Base-by-base conservation (phyloP, 2,329 filamentous ascomycete genomes). In the Dactylonectria estremocensis region DNA sequence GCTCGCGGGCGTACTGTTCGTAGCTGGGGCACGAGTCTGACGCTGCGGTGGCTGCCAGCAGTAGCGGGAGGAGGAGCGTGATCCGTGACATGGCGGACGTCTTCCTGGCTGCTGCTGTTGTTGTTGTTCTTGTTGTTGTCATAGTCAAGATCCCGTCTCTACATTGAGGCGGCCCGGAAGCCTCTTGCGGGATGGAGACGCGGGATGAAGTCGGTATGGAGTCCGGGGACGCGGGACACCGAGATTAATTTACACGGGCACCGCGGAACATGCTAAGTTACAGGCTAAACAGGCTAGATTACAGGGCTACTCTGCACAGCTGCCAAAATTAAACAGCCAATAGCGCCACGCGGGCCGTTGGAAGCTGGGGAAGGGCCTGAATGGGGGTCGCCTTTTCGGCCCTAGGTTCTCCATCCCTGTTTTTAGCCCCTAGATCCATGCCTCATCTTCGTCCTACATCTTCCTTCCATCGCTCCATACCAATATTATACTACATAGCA, bases 11-110 rank as follows among this genome's bases (percentile, higher is more conserved):
- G 56, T 81, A 82, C 56, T 76, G 62, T 55, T 79, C 78, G 64
- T 79, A 83, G 48, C 76, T 75, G 28, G 80, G 81, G 60, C 81
- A 83, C 22, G 76, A 67, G 24, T 75, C 68, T 20, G 74, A 73
- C 16, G 73, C 72, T 14, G 67, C 70, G 18, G 71, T 69, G n/a
- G 69, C 55, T 28, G 67, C 67, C 13, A 59, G 66, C 18, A 69
- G 48, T 35, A 68, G 59, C 18, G 71, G 13, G n/a, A 67, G 18
- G 5, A 48, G 22, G 13, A 69, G 2, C 24, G 7, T 5, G 8
- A 61, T 31, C 43, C 40, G 59, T 46, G 57, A 37, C 72, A 69
- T 72, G 55, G 55, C 53, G 55, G 5, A 11, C 28, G 33, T n/a
- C 35, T 11, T 35, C n/a, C 20, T 28, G 7, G 24, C 24, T 28